Conservation (phyloP, 306 rosid genomes). For the Sicyos baderoa region DNA sequence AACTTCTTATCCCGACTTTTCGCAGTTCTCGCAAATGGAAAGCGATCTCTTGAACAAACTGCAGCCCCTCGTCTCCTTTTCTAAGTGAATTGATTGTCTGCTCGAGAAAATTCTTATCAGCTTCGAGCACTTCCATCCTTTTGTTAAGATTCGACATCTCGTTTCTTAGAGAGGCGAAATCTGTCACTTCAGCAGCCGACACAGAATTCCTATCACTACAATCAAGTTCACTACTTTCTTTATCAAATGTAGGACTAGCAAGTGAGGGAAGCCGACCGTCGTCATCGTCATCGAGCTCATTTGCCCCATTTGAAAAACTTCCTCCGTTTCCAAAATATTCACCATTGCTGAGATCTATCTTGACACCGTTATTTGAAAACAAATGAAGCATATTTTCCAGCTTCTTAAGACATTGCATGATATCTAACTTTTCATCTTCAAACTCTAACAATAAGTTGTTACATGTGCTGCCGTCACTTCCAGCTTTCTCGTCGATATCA, state of each 20-base stretch:
- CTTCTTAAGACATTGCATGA: slow-evolving; percentile 48
- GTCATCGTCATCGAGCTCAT: slow-evolving; percentile 7
- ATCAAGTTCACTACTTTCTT: slow-evolving; percentile 29
- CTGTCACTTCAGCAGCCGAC: slow-evolving; percentile 17
- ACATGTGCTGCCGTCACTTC: slow-evolving; percentile 21
- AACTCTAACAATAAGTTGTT: slow-evolving; percentile 31
- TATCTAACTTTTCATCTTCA: slow-evolving; percentile 49
- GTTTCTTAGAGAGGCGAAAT: slow-evolving; percentile 32
- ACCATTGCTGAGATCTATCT: slow-evolving; percentile 21
- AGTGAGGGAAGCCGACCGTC: slow-evolving; percentile 15
- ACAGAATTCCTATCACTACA: slow-evolving; percentile 21
- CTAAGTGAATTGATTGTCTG: slow-evolving; percentile 42
- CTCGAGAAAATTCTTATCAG: slow-evolving; percentile 54
- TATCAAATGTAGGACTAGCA: slow-evolving; percentile 23
- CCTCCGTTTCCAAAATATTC: slow-evolving; percentile 21
- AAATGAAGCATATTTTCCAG: slow-evolving; percentile 58
- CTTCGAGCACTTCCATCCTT: slow-evolving; percentile 63
- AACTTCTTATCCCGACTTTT: slow-evolving; percentile 36
- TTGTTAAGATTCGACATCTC: slow-evolving; percentile 34
- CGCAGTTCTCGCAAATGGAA: slow-evolving; percentile 54
- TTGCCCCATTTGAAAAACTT: slow-evolving; percentile 6
- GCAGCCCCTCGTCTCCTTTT: slow-evolving; percentile 58
- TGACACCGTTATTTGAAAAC: slow-evolving; percentile 28
- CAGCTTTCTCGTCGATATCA: slow-evolving; percentile 27
- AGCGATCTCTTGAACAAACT: slow-evolving; percentile 63